Evolutionary conservation across 257 asterid species (phyloP), one percentile per base, ranked within the genome.

Genomic region (Solanum virginianum): DNA sequence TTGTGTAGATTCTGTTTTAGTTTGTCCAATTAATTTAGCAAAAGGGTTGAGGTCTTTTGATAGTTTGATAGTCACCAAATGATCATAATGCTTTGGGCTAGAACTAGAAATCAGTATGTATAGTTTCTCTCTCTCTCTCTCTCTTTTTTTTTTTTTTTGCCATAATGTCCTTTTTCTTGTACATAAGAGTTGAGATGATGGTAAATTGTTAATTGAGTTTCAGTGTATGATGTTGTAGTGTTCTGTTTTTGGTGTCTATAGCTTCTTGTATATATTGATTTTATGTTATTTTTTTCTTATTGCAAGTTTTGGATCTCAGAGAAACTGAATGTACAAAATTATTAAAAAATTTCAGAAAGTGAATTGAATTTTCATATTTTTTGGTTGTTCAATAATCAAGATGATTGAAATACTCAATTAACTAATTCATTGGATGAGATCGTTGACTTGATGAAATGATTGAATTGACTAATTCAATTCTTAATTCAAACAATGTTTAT

Each of bases 1-100:
- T 7, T 92, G 94, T 70, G 92, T 94, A 79, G 99, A 95, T 86
- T 94, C 94, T 17, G 95, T 92, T 86, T 80, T 94, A 41, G 87
- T 95, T 62, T 91, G 94, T 75, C 99, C 98, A 4, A 59, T 47
- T 86, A 87, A 88, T 83, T 79, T 91, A 89, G 94, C 91, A 8
- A 86, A 90, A 85, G 90, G 80, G 86, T 53, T 56, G 22, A 75
- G 9, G 55, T 49, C 43, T 45, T 74, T 15, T 22, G n/a, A 74
- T 74, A 47, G 81, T 75, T 49, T 24, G 22, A 75, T 49, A 49
- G 60, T 22, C n/a, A 75, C 81, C 15, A 75, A 75, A 47, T 75
- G 81, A 75, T 49, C 57, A 72, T 22, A 6, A 45, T 72, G 56
- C n/a, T 45, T 72, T 22, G 17, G 60, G 22, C 60, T 75, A 47